Base-by-base conservation (phyloP, 2,329 filamentous ascomycete species). In the Nemania sp. region DNA sequence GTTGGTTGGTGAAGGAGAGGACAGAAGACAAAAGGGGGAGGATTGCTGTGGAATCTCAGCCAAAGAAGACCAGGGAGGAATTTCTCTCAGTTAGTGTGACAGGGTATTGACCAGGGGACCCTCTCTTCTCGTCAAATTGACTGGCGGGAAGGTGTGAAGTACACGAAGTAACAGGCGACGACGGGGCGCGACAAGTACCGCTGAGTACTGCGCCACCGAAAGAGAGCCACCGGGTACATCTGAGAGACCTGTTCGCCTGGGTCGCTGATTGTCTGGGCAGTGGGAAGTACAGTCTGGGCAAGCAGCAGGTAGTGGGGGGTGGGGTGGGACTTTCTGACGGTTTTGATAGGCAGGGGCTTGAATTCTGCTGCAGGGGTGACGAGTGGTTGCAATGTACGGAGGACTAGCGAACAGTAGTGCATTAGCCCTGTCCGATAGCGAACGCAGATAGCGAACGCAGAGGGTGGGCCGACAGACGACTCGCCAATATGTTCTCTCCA, bases 31-130 rank as follows among this genome's bases (percentile, higher is more conserved):
- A 62, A 54, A 50, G 62, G 61, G 61, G 57, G 47, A 58, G 52
- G 29, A 58, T 48, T 62, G 53, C 54, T 53, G 50, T 52, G 50
- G 50, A 58, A 61, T 49, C 64, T 54, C 59, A 62, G 61, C 58
- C 55, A 65, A 54, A 57, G 64, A 60, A 62, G 58, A 55, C 48
- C 21, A 48, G 54, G 58, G 58, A 64, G 64, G 55, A 64, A 65
- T 65, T 63, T 65, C 63, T 64, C 63, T 59, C 57, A 54, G 7
- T 54, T 25, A 55, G 55, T 52, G 55, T 52, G 54, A 53, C 61
- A 65, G 63, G 64, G 64, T 53, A 55, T 51, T 25, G 49, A 29
- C 25, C 59, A 64, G 58, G 61, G 61, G 59, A 46, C 39, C 54
- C 61, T 51, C 46, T 55, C 51, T 48, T 55, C 20, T 49, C 51